These are phyloP conservation scores for Juncus inflexus DNA, from an alignment of 176 grass and related monocot species.

Conservation along the genomic window DNA sequence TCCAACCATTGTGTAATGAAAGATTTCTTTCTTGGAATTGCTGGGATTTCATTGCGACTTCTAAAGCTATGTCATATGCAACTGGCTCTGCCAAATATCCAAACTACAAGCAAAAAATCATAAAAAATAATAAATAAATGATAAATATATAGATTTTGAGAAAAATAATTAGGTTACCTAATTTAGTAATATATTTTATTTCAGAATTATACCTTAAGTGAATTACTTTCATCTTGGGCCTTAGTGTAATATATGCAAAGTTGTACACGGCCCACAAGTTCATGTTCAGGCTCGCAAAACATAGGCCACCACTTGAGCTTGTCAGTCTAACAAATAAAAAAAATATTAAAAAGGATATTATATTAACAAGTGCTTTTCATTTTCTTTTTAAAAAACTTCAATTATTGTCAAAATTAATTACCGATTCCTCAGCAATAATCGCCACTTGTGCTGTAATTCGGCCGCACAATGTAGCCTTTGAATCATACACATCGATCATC, in stretches of 20 bases:
- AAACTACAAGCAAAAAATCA: constrained; percentile 47
- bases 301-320: constrained; percentile 98
- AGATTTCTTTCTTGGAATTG: constrained; percentile 78
- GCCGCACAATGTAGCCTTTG: constrained; percentile 70
- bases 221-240: constrained; percentile 70
- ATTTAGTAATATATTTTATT: too few species aligned
- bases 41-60: constrained; percentile 95
- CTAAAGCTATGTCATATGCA: constrained; percentile 90
- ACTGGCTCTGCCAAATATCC: constrained; percentile 96
- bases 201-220: constrained; percentile 55
- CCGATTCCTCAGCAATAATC: constrained; percentile 78
- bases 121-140: constrained; percentile 22
- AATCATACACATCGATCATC: constrained; percentile 87
- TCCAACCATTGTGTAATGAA: constrained; percentile 76
- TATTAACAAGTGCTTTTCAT: neutral
- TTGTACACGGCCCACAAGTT: constrained; percentile 89
- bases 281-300: constrained; percentile 80
- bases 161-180: neutral
- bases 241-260: constrained; percentile 72
- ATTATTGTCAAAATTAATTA: constrained; percentile 35
- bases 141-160: constrained; percentile 6
- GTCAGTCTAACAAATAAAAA: constrained; percentile 52
- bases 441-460: constrained; percentile 87
- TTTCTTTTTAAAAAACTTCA: neutral
- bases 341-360: constrained; percentile 23